These are phyloP conservation scores for Russula foetens DNA, from an alignment of 768 basidiomycete genomes.

Conservation along the genomic window DNA sequence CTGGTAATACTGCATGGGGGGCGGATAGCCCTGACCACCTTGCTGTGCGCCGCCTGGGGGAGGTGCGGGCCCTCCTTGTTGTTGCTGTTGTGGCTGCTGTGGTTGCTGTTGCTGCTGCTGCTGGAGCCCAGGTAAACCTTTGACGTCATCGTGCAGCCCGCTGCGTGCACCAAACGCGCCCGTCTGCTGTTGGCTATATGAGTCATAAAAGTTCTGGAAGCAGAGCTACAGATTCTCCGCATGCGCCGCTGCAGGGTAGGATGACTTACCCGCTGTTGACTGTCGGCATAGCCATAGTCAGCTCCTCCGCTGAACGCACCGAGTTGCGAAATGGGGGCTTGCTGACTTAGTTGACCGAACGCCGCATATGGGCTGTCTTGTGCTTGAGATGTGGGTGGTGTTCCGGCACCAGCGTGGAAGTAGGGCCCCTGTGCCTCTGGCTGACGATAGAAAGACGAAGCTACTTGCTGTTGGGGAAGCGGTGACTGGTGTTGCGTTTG, in stretches of 20 bases:
- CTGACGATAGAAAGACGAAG: conserved; percentile 63
- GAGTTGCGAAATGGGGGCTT: conserved; percentile 40
- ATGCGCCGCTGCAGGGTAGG: not conserved
- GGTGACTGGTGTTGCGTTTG: conserved; percentile 36
- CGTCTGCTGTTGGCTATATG: conserved; percentile 48
- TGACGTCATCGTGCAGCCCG: conserved; percentile 69
- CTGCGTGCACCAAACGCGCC: conserved; percentile 56
- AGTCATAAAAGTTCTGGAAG: conserved; percentile 66
- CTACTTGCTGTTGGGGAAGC: conserved; percentile 31
- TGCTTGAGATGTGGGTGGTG: conserved; percentile 58
- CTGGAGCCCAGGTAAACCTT: conserved; percentile 54
- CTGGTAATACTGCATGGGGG: conserved; percentile 52
- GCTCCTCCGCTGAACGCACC: conserved; percentile 44
- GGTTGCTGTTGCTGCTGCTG: conserved; percentile 44
- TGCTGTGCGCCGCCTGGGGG: conserved; percentile 55
- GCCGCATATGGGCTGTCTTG: conserved; percentile 57
- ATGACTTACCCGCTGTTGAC: conserved; percentile 48
- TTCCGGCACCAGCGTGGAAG: conserved; percentile 56
- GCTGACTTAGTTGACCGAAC: conserved; percentile 55
- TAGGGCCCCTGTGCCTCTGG: conserved; percentile 49
- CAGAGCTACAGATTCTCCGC: conserved; percentile 20
- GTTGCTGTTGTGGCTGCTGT: conserved; percentile 48
- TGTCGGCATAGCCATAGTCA: conserved; percentile 66
- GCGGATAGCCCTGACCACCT: conserved; percentile 56
- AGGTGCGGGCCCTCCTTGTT: conserved; percentile 41